Evolutionary conservation across 163 green algal species (phyloP), one percentile per base, ranked within the genome.

Genomic region (Scenedesmus sp.): DNA sequence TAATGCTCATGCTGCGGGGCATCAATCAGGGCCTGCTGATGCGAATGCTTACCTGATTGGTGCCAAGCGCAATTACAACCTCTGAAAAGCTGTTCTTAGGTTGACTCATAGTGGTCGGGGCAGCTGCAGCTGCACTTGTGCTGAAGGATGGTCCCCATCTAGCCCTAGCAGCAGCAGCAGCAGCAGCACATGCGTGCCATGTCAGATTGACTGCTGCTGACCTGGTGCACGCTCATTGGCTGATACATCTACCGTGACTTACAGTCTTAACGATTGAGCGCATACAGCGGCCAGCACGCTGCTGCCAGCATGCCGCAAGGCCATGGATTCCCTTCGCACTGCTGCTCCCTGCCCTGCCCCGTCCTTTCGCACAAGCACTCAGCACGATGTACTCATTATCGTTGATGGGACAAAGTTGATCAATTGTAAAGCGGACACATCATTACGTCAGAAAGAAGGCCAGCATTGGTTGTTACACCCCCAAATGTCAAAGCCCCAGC

Each of bases 11-110:
- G 59, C 23, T 79, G 70, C 23, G 6, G 70, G 34, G 34, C 34
- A 46, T 46, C 34, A 46, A 46, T 46, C 34, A 46, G 34, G 34
- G 34, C 34, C 23, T 79, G 70, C 23, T 79, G 70, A 23, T 79
- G 70, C 23, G 20, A 46, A 16, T 15, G 5, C 93, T 85, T 85
- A 96, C 96, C 94, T 97, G 87, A 79, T 98, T 98, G 62, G 92
- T 92, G 1, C 96, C 96, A 8, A 98, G 54, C 0, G 95, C 95
- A 8, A 98, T 94, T 1, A 96, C 94, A 4, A 94, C 93, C 74
- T 95, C 94, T 57, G 82, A 85, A 6, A 59, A 79, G 70, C 70
- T 34, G 26, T 54, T 54, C 10, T 9, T 70, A 16, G 84, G 67
- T 16, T 52, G 10, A n/a, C 12, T 91, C 9, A 34, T 91, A 57